These are phyloP conservation scores for Colletotrichum melonis DNA, from an alignment of 2,329 filamentous ascomycete species.

Conservation along the genomic window DNA sequence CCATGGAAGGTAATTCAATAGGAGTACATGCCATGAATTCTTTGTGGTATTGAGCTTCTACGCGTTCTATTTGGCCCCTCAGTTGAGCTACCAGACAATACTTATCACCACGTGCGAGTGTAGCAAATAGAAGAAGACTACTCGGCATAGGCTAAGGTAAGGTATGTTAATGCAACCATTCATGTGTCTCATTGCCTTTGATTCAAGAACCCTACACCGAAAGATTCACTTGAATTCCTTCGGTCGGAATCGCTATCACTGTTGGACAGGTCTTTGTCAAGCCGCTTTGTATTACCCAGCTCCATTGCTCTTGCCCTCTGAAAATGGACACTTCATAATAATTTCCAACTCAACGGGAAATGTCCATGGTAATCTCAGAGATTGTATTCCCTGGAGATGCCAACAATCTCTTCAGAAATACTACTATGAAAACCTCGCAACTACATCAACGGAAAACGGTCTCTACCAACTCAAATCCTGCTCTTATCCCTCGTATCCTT, in stretches of 20 bases:
- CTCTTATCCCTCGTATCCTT: conserved; percentile 16
- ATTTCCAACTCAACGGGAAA: too few species aligned
- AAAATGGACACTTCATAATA: too few species aligned
- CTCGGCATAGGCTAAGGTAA: too few species aligned
- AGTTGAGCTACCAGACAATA: too few species aligned
- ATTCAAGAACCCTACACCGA: not conserved
- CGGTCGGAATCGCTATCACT: not conserved
- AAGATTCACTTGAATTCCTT: not conserved
- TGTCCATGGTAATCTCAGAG: conserved; percentile 56
- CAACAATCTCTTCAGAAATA: conserved; percentile 52
- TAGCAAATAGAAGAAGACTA: too few species aligned
- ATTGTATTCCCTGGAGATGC: conserved; percentile 29
- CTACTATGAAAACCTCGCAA: too few species aligned
- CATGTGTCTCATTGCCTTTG: not conserved
- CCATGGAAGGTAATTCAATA: too few species aligned
- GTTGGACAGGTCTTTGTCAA: not conserved
- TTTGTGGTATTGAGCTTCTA: too few species aligned
- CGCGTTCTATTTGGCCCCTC: too few species aligned
- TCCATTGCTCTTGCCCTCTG: too few species aligned
- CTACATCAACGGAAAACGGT: not conserved
- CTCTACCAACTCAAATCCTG: not conserved
- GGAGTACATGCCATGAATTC: too few species aligned
- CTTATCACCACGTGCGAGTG: too few species aligned
- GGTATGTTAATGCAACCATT: not conserved
- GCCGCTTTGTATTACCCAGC: not conserved